Evolutionary conservation across 164 flowering plant species (phyloP).

Genomic region (Stephania yunnanensis): DNA sequence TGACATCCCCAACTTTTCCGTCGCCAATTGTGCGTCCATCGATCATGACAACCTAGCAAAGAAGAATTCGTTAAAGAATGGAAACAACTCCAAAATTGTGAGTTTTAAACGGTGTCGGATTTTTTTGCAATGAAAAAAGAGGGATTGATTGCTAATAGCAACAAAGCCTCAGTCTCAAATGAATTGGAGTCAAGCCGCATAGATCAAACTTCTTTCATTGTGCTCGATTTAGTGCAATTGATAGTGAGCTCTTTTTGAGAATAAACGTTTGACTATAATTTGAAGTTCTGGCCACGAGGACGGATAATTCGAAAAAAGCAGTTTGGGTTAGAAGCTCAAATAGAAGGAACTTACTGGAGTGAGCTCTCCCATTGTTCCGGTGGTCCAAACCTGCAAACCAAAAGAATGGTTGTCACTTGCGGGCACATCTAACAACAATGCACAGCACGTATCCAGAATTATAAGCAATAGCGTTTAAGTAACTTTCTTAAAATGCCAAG

Average conservation of each 20-base stretch:
- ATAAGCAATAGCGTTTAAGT: too few relatives aligned
- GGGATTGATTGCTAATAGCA: not conserved
- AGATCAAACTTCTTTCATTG: too few relatives aligned
- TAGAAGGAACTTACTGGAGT: constrained; percentile 60
- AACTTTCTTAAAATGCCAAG: too few relatives aligned
- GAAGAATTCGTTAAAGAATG: constrained; percentile 3
- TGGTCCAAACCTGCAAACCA: constrained; percentile 71
- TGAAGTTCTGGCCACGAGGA: not conserved
- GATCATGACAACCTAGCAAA: constrained; percentile 63
- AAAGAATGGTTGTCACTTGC: constrained; percentile 3
- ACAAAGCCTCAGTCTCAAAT: too few relatives aligned
- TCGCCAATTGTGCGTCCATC: constrained; percentile 79
- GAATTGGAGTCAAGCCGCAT: too few relatives aligned
- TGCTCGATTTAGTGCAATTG: too few relatives aligned
- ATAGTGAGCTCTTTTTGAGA: not conserved
- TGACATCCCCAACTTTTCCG: constrained; percentile 81
- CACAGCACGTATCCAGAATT: too few relatives aligned
- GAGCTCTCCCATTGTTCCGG: constrained; percentile 98
- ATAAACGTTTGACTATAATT: not conserved
- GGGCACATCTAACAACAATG: not conserved
- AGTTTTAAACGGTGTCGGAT: too few relatives aligned
- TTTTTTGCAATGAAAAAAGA: not conserved
- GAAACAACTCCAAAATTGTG: too few relatives aligned
- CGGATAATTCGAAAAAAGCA: not conserved
- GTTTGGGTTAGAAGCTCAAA: not conserved